These are phyloP conservation scores for Verticillium isaacii DNA, from an alignment of 2,329 filamentous ascomycete genomes.

Conservation along the genomic window DNA sequence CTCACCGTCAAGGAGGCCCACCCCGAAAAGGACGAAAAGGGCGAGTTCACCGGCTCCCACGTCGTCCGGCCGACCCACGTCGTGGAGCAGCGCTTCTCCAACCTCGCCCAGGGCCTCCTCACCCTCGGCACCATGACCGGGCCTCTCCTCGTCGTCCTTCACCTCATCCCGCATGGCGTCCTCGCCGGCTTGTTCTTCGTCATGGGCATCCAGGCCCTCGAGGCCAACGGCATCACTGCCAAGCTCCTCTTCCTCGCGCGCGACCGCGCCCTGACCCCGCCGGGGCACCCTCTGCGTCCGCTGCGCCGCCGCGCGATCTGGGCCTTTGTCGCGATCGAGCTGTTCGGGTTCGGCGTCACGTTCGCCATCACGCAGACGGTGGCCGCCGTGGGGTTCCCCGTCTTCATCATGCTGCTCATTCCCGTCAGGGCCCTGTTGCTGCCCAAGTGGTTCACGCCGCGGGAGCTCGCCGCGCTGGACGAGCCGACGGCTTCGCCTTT, in stretches of 20 bases:
- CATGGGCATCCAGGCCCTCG: constrained; percentile 76
- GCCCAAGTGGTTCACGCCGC: constrained; percentile 53
- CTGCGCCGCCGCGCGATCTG: constrained; percentile 64
- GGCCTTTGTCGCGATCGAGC: constrained; percentile 64
- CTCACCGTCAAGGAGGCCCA: constrained; percentile 60
- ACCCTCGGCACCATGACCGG: constrained; percentile 76
- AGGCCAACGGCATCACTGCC: constrained; percentile 70
- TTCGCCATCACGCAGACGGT: constrained; percentile 82
- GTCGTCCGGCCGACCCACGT: constrained; percentile 53
- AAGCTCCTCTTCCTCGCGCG: constrained; percentile 67
- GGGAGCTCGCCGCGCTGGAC: constrained; percentile 62
- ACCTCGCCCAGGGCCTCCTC: constrained; percentile 71
- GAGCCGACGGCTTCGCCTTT: constrained; percentile 71
- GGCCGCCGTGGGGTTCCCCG: constrained; percentile 75
- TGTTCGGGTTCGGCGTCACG: constrained; percentile 69
- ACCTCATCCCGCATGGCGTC: constrained; percentile 75
- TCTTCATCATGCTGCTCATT: constrained; percentile 66
- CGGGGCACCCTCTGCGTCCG: constrained; percentile 53
- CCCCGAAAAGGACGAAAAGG: constrained; percentile 48
- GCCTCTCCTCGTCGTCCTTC: constrained; percentile 67
- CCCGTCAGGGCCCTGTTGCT: constrained; percentile 61
- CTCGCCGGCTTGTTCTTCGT: constrained; percentile 79
- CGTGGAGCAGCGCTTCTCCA: constrained; percentile 75
- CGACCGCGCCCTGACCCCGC: constrained; percentile 58
- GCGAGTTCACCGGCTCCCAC: constrained; percentile 51